Evolutionary conservation across 768 basidiomycete genomes (phyloP).

Genomic region (Boletellus ananas): DNA sequence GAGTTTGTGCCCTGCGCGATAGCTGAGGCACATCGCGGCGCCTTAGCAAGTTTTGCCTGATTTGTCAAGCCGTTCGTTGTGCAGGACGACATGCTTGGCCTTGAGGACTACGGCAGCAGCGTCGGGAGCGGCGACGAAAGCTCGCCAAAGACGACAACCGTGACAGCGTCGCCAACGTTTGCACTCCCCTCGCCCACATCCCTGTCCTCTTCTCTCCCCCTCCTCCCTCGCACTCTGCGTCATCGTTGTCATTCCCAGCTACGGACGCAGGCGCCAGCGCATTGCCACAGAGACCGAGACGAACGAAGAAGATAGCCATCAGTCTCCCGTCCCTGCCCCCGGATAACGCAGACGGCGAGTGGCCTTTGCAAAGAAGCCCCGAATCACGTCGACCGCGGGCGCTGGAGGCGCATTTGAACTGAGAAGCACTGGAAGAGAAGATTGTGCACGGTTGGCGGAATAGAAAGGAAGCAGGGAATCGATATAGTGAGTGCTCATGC

Average conservation of each 20-base stretch:
- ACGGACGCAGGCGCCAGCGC: slow-evolving; percentile 5
- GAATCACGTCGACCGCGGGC: slow-evolving; percentile 40
- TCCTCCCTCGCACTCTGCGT: slow-evolving; percentile 18
- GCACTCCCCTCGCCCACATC: slow-evolving; percentile 36
- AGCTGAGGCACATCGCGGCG: too few species aligned
- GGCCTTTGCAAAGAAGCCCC: slow-evolving; percentile 58
- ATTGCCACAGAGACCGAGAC: slow-evolving; percentile 39
- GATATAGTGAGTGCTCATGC: slow-evolving; percentile 68
- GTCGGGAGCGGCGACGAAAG: slow-evolving; percentile 52
- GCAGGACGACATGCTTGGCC: slow-evolving; percentile 55
- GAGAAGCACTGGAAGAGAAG: slow-evolving; percentile 76
- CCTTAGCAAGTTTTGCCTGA: too few species aligned
- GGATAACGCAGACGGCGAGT: slow-evolving; percentile 40
- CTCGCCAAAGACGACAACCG: slow-evolving; percentile 4
- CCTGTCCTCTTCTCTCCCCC: slow-evolving; percentile 27
- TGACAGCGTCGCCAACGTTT: slow-evolving; percentile 24
- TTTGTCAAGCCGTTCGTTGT: not conserved
- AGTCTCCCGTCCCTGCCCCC: slow-evolving; percentile 28
- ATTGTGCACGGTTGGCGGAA: slow-evolving; percentile 82
- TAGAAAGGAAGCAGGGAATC: slow-evolving; percentile 86
- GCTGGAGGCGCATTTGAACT: slow-evolving; percentile 81
- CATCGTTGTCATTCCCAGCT: not conserved
- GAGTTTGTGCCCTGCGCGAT: too few species aligned
- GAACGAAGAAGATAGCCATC: slow-evolving; percentile 42
- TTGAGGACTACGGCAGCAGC: slow-evolving; percentile 77